Evolutionary conservation across 23 red algal species (phyloP), one percentile per base, ranked within the genome.

Genomic region (Agarophyton chilense): DNA sequence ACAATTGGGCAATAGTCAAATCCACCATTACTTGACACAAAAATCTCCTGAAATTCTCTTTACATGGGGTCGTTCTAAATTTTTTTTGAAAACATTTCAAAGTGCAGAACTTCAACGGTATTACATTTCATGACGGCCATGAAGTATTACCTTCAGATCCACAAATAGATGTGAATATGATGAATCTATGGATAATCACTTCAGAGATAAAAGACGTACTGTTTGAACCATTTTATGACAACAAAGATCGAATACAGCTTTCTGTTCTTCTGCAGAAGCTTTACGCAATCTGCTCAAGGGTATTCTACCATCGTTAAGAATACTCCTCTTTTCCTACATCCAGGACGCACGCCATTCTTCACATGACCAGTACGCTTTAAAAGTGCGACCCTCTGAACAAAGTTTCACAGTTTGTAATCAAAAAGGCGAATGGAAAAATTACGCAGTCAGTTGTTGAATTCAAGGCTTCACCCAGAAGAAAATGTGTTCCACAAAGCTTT

Each of bases 11-110:
- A 2, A 39, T 17, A 2, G 28, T 16, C 4, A 0, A 28, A 18
- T 78, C 42, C 51, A 54, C 21, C 16, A 54, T 2, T 5, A 41
- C 3, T 32, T 78, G 29, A 18, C 46, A 32, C 1, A 22, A 18
- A 32, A 32, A 5, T 78, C 51, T 7, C 29, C 26, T 7, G 51
- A 45, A 54, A 54, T 78, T 52, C 73, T 45, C 1, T 3, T 45
- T 3, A 2, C 12, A 8, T 78, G 73, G 73, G 73, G 73, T 16
- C 7, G 73, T 21, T 25, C 46, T 2, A 41, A 10, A 45, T 52
- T n/a, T 78, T 45, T 10, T 78, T 78, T 10, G 36, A 78, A 56
- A 7, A 78, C 45, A 54, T 54, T 3, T n/a, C 51, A 78, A 78
- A 45, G 44, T 45, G 13, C 7, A 78, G 53, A 45, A 78, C 34